Conservation (phyloP, 108 stramenopile genomes). For the Aureococcus anophagefferens region DNA sequence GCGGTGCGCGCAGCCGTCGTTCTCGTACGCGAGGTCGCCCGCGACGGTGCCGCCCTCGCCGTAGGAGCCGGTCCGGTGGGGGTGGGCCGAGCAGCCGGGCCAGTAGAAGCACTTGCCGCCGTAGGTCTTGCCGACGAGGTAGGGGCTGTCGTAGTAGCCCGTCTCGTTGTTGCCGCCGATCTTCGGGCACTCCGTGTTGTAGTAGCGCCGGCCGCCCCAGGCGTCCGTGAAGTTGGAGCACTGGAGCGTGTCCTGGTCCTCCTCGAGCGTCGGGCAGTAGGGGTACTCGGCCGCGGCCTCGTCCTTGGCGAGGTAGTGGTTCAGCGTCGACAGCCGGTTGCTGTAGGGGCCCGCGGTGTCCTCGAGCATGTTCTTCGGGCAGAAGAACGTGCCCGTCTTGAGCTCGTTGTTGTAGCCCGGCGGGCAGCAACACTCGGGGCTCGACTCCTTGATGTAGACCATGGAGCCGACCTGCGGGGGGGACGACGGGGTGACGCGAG, state of each 20-base stretch:
- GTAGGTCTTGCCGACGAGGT: background rate
- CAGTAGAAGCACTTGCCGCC: background rate
- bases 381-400: conserved; percentile 32
- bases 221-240: background rate
- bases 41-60: background rate
- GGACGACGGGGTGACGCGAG: no score
- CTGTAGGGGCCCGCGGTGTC: conserved; percentile 35
- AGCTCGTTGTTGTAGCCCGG: conserved; percentile 13
- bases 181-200: background rate
- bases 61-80: background rate
- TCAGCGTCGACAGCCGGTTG: conserved; percentile 11
- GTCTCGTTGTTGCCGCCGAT: background rate
- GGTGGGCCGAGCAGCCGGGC: background rate
- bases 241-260: background rate
- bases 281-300: conserved; percentile 24
- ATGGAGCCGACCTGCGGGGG: conserved; percentile 20
- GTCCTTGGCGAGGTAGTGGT: conserved; percentile 24
- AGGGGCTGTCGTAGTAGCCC: background rate
- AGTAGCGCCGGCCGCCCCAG: background rate
- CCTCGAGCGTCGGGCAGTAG: conserved; percentile 32
- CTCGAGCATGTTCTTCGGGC: conserved; percentile 23
- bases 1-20: no score
- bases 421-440: conserved; percentile 36
- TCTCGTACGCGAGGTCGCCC: no score
- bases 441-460: conserved; percentile 23